These are phyloP conservation scores for Scopulariopsis brevicaulis DNA, from an alignment of 2,329 filamentous ascomycete genomes.

Conservation along the genomic window DNA sequence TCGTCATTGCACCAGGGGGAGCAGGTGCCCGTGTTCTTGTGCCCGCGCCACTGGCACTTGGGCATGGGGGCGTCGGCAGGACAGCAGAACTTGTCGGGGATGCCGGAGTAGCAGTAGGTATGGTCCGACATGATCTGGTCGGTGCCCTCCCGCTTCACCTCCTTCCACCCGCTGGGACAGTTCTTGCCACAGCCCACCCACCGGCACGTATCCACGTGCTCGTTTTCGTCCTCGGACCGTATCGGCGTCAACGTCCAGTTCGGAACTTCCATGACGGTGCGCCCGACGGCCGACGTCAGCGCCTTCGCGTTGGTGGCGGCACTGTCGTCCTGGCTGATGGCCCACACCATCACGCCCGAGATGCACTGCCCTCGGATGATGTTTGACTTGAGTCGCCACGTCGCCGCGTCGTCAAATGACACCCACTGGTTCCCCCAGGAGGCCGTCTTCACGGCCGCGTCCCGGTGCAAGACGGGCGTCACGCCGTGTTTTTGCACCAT, in stretches of 20 bases:
- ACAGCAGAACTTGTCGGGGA: conserved; percentile 3
- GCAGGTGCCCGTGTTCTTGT: conserved; percentile 10
- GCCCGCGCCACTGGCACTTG: conserved; percentile 9
- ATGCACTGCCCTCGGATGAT: conserved; percentile 10
- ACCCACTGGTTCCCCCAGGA: conserved; percentile 24
- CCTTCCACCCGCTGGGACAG: background rate
- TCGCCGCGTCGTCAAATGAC: conserved; percentile 19
- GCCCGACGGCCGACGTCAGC: background rate
- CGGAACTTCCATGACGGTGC: background rate
- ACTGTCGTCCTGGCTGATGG: conserved; percentile 12
- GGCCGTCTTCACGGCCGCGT: background rate
- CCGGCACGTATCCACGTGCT: background rate
- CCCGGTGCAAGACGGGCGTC: background rate
- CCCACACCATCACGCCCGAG: conserved; percentile 15
- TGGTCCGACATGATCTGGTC: background rate
- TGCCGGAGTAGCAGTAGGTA: background rate
- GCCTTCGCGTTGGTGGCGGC: background rate
- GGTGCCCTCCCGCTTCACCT: background rate
- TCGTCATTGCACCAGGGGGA: conserved; percentile 7
- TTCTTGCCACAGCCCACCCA: background rate
- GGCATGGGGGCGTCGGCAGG: conserved; percentile 3
- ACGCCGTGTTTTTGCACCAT: background rate
- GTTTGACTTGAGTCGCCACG: conserved; percentile 12
- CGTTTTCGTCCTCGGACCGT: background rate
- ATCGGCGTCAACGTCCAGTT: background rate